Percentiles rank a stretch among this genome's conserved stretches.
Conservation (phyloP, 2,329 filamentous ascomycete species). For the Fusarium beomiforme region DNA sequence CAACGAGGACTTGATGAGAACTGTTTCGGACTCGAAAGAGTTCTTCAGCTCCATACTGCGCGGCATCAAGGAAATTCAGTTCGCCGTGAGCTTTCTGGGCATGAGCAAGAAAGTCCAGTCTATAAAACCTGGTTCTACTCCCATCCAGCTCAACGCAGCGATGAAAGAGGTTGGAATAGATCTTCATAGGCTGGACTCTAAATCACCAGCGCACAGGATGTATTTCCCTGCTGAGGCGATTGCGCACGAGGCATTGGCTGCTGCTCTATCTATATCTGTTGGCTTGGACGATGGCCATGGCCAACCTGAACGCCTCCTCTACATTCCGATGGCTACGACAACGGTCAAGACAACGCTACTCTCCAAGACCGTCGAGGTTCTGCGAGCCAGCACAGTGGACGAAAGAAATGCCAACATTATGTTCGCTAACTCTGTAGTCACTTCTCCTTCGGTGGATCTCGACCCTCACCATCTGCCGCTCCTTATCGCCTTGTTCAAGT, state of each 20-base stretch:
- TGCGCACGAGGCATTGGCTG: conserved; percentile 92
- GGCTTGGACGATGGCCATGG: conserved; percentile 91
- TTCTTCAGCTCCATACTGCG: conserved; percentile 89
- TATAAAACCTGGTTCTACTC: conserved; percentile 72
- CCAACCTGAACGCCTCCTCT: conserved; percentile 86
- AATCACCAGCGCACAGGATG: conserved; percentile 96
- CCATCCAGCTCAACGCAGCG: conserved; percentile 84
- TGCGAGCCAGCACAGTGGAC: conserved; percentile 74
- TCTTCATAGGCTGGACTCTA: conserved; percentile 88
- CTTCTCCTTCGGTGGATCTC: conserved; percentile 92
- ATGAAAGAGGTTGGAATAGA: conserved; percentile 98
- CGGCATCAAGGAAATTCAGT: conserved; percentile 95
- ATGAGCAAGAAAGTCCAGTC: conserved; percentile 82
- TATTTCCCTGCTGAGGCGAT: conserved; percentile 94
- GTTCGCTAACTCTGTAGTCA: conserved; percentile 95
- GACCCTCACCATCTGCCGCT: conserved; percentile 92
- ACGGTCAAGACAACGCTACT: conserved; percentile 93
- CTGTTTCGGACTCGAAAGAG: conserved; percentile 91
- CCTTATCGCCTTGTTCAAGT: conserved; percentile 78
- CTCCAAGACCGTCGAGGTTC: conserved; percentile 89
- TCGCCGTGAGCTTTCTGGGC: conserved; percentile 90
- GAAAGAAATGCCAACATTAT: conserved; percentile 96
- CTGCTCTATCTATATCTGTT: conserved; percentile 90
- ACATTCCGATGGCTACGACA: conserved; percentile 97
- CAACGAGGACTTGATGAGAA: conserved; percentile 76